phyloP scores from a whole-genome alignment of 202 grass and related monocot genomes.

The Schoenoplectus tabernaemontani region DNA sequence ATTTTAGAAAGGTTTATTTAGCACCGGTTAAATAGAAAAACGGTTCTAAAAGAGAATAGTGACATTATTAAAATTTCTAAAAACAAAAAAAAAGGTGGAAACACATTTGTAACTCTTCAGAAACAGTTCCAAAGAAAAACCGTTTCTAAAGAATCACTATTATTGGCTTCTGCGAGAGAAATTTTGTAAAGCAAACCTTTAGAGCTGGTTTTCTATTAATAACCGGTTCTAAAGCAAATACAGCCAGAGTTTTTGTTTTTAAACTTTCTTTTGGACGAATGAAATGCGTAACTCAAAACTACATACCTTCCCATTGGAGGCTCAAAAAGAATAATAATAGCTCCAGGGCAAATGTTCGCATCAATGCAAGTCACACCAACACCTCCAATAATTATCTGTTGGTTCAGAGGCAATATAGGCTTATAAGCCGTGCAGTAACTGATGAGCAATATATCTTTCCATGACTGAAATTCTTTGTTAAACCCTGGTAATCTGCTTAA shows the following conservation, averaged over 20 bases:
- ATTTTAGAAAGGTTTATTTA: too few relatives aligned
- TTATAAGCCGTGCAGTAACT: constrained; percentile 80
- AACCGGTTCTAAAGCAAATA: too few relatives aligned
- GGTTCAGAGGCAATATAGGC: constrained; percentile 74
- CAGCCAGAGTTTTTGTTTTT: neutral
- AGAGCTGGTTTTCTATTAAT: too few relatives aligned
- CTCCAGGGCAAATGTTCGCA: constrained; percentile 92
- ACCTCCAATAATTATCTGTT: constrained; percentile 57
- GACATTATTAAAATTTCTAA: too few relatives aligned
- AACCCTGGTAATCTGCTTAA: constrained; percentile 78
- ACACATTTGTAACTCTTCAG: too few relatives aligned
- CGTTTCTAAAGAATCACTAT: too few relatives aligned
- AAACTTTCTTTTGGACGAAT: neutral
- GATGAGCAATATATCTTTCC: constrained; percentile 90
- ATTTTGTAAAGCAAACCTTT: too few relatives aligned
- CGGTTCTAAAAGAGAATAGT: too few relatives aligned
- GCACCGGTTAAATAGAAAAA: too few relatives aligned
- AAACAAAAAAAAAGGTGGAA: too few relatives aligned
- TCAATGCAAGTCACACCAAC: constrained; percentile 78
- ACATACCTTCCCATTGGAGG: constrained; percentile 85
- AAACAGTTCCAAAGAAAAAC: too few relatives aligned
- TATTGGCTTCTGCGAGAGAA: too few relatives aligned
- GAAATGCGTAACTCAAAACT: neutral
- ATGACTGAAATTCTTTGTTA: constrained; percentile 88
- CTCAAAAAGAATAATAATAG: constrained; percentile 92